Conservation (phyloP, 2,329 filamentous ascomycete genomes). For the Venturia nashicola region DNA sequence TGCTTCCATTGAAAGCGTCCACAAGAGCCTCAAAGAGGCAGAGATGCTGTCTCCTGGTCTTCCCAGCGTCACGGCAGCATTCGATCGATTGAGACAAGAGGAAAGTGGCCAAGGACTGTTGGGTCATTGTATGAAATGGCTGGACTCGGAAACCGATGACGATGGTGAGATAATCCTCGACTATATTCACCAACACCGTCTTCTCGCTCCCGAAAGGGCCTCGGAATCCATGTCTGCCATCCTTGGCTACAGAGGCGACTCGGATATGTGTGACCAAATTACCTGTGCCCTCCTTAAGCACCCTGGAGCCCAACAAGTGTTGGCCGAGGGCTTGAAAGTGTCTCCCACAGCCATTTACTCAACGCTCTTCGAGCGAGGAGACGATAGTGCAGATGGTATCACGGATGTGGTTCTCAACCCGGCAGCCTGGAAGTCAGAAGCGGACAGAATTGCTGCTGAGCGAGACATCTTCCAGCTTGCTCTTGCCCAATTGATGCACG, state of each 20-base stretch:
- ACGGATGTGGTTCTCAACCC: constrained; percentile 30
- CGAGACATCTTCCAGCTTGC: constrained; percentile 60
- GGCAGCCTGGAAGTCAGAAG: constrained; percentile 27
- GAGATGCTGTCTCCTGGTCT: constrained; percentile 30
- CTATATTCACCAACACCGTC: constrained; percentile 15
- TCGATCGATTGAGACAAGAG: constrained; percentile 27
- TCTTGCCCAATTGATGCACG: constrained; percentile 81
- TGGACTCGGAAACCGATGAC: constrained; percentile 22
- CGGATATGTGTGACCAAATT: constrained; percentile 28
- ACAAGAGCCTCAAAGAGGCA: constrained; percentile 30
- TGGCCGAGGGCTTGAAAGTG: constrained; percentile 25
- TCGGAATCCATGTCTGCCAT: constrained; percentile 28
- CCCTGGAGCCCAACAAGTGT: constrained; percentile 24
- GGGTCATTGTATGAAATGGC: constrained; percentile 23
- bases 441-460: constrained; percentile 32
- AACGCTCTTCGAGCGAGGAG: constrained; percentile 31
- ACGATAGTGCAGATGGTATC: constrained; percentile 33
- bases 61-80: constrained; percentile 27
- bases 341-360: constrained; percentile 31
- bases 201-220: constrained; percentile 25
- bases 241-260: constrained; percentile 28
- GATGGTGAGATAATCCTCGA: constrained; percentile 28
- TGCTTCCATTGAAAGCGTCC: constrained; percentile 26
- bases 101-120: constrained; percentile 24
- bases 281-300: constrained; percentile 25